phyloP scores from a whole-genome alignment of 192 early-diverging fungal genomes.

The Coemansia sp. region DNA sequence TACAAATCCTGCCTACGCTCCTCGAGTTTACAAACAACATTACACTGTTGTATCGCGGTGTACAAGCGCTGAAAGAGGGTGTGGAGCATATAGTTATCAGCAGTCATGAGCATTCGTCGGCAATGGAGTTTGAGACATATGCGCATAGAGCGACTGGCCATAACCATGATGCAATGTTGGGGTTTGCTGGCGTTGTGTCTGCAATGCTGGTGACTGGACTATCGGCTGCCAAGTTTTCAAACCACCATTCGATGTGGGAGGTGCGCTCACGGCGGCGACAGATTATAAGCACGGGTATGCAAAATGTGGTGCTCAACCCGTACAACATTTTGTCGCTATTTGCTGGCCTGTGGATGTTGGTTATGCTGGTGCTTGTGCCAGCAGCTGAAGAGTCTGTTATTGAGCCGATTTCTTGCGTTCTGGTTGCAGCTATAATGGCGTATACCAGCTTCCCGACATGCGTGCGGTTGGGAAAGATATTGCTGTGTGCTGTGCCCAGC shows the following conservation, averaged over 20 bases:
- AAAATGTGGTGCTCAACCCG: conserved; percentile 37
- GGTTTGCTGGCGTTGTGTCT: conserved; percentile 7
- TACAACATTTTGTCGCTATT: conserved; percentile 34
- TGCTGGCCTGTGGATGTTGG: conserved; percentile 31
- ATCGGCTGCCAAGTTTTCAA: conserved; percentile 32
- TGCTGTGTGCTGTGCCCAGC: conserved; percentile 25
- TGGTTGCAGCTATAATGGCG: conserved; percentile 30
- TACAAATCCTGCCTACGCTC: conserved; percentile 27
- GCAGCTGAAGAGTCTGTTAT: conserved; percentile 23
- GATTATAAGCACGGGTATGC: conserved; percentile 8
- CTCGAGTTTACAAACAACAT: conserved; percentile 46
- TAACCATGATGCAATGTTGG: conserved; percentile 11
- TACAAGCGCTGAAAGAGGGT: conserved; percentile 48
- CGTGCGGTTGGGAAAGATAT: conserved; percentile 18
- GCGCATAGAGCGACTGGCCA: conserved; percentile 14
- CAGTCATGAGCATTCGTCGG: conserved; percentile 27
- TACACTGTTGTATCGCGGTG: conserved; percentile 31
- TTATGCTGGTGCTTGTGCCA: conserved; percentile 20
- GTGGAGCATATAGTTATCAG: conserved; percentile 35
- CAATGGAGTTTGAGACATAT: conserved; percentile 43
- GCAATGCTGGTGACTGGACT: conserved; percentile 17
- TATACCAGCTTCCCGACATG: conserved; percentile 31
- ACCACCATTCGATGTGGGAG: conserved; percentile 40
- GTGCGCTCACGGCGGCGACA: conserved; percentile 12
- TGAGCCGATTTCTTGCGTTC: conserved; percentile 41